Conservation (phyloP, 208 protist species). For the Crithidia bombi region DNA sequence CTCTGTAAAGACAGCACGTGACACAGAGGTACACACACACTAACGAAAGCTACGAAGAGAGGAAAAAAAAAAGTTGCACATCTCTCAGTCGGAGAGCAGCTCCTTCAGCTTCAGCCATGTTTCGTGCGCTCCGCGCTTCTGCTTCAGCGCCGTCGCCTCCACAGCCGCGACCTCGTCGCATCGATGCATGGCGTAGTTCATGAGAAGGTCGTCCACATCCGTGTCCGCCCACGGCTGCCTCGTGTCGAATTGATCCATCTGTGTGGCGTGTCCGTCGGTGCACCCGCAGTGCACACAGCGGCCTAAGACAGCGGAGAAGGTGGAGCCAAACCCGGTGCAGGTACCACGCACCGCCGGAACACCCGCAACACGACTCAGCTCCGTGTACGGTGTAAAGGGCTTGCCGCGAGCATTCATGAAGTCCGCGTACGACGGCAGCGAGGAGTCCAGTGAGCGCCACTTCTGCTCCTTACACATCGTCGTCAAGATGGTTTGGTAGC, state of each 20-base stretch:
- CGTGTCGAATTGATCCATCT: conserved; percentile 36
- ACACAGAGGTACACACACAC: not conserved
- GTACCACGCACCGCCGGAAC: conserved; percentile 74
- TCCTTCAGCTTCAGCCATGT: conserved; percentile 39
- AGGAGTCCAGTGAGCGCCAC: conserved; percentile 43
- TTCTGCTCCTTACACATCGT: conserved; percentile 63
- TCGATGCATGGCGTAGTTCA: conserved; percentile 45
- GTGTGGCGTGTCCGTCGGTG: conserved; percentile 67
- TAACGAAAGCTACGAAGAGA: conserved; percentile 24
- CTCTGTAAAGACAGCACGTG: not conserved
- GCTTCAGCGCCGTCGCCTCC: conserved; percentile 50
- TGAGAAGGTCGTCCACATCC: conserved; percentile 54
- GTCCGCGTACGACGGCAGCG: conserved; percentile 31
- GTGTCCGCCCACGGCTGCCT: conserved; percentile 47
- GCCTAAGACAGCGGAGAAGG: conserved; percentile 39
- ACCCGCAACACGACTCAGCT: conserved; percentile 63
- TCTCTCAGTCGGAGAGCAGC: conserved; percentile 30
- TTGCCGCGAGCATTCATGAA: conserved; percentile 21
- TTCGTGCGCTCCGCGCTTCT: conserved; percentile 41
- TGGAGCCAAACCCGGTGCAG: conserved; percentile 79
- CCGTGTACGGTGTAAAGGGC: conserved; percentile 49
- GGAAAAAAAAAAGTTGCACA: conserved; percentile 1
- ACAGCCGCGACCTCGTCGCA: conserved; percentile 78
- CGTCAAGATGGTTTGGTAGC: conserved; percentile 66
- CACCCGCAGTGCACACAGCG: conserved; percentile 63